Percentiles rank a stretch among this genome's conserved stretches.
phyloP scores from a whole-genome alignment of 306 rosid genomes.

The Hippophae rhamnoides region DNA sequence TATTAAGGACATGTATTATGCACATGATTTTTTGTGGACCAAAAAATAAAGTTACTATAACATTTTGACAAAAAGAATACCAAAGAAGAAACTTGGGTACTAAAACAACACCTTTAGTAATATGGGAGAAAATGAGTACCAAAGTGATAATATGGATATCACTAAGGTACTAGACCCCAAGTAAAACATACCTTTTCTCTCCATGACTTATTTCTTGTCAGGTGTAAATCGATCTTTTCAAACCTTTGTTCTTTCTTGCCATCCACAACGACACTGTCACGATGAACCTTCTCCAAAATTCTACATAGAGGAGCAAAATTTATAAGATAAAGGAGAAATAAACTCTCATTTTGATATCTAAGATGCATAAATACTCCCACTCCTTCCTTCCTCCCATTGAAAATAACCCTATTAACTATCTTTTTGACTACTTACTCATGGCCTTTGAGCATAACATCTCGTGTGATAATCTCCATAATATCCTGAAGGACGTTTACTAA shows the following conservation, averaged over 20 bases:
- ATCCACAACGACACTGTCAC: slow-evolving; percentile 8
- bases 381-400: slow-evolving; percentile 3
- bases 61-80: too few species aligned
- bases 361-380: background rate
- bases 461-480: slow-evolving; percentile 77
- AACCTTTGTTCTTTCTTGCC: slow-evolving; percentile 53
- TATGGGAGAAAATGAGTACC: too few species aligned
- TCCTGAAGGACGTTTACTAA: slow-evolving; percentile 87
- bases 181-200: slow-evolving; percentile 63
- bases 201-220: slow-evolving; percentile 28
- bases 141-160: too few species aligned
- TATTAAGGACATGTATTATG: too few species aligned
- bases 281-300: slow-evolving; percentile 32
- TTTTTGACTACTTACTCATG: slow-evolving; percentile 43
- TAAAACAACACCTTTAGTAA: too few species aligned
- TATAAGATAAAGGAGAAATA: slow-evolving; percentile 17
- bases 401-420: background rate
- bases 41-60: too few species aligned
- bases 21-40: too few species aligned
- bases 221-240: slow-evolving; percentile 35
- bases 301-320: slow-evolving; percentile 33
- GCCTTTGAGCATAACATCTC: slow-evolving; percentile 75
- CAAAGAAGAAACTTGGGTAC: too few species aligned
- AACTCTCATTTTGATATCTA: slow-evolving; percentile 4
- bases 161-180: background rate